Percentiles rank a stretch among this genome's conserved stretches.
phyloP scores from a whole-genome alignment of 2,329 filamentous ascomycete species.

The Colletotrichum limetticola region DNA sequence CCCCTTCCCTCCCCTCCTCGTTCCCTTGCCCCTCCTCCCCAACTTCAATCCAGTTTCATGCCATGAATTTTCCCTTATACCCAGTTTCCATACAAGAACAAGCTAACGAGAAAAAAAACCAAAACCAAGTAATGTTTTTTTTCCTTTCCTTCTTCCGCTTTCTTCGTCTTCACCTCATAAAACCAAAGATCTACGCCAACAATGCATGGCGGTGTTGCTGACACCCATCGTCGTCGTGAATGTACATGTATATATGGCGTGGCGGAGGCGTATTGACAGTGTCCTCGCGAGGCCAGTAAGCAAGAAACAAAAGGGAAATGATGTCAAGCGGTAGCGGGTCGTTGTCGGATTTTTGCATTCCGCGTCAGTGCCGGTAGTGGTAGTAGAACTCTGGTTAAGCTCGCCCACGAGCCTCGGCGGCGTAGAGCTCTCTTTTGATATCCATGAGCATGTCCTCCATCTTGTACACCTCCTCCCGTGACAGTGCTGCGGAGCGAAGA shows the following conservation, averaged over 20 bases:
- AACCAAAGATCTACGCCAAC: constrained; percentile 26
- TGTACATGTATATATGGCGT: constrained; percentile 21
- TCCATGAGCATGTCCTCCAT: constrained; percentile 85
- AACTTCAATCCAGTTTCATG: not conserved
- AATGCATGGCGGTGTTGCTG: constrained; percentile 12
- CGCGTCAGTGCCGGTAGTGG: not conserved
- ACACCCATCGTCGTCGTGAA: constrained; percentile 15
- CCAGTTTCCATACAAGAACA: not conserved
- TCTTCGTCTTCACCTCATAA: constrained; percentile 3
- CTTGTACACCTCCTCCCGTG: constrained; percentile 72
- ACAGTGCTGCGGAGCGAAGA: constrained; percentile 69
- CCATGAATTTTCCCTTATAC: not conserved
- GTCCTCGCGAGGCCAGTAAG: not conserved
- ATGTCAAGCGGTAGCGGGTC: not conserved
- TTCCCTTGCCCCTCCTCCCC: not conserved
- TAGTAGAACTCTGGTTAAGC: constrained; percentile 37
- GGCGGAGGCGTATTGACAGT: constrained; percentile 21
- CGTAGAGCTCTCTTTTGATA: constrained; percentile 78
- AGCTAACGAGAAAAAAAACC: not conserved
- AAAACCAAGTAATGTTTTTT: not conserved
- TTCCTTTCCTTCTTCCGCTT: not conserved
- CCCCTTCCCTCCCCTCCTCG: not conserved
- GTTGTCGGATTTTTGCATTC: not conserved
- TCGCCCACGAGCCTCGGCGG: constrained; percentile 71
- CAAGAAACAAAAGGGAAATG: not conserved